Evolutionary conservation across 208 protist genomes (phyloP), one percentile per base, ranked within the genome.

Genomic region (Trypanosoma scelopori): DNA sequence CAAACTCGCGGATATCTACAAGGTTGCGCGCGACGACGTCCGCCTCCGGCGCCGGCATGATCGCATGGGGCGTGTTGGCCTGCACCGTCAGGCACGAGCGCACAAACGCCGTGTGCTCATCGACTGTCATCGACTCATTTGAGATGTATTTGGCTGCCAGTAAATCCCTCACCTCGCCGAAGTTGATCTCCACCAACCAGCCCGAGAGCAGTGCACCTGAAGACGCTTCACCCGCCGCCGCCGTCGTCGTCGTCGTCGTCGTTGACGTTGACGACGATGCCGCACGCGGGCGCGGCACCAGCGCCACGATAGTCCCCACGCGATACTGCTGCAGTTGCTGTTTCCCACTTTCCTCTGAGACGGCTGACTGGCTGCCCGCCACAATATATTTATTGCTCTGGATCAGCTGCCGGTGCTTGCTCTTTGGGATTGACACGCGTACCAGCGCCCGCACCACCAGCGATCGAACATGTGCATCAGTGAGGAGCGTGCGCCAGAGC

Each of bases 101-200:
- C 42, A 88, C 74, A 70, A 82, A 93, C 30, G 88, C 71, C 52
- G 65, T 55, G 59, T 91, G 82, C 71, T 93, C 83, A 27, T 59
- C 65, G 16, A 74, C 76, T 0, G 74, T 79, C 51, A 89, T 82
- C 42, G 58, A 51, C 11, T 87, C 82, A 52, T 86, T 78, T 37
- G 71, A 78, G 55, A 93, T 42, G 55, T 67, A 69, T 39, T 81
- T 76, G 32, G 84, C 51, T 12, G 65, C 51, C 28, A 89, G 66
- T 5, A 81, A 71, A 43, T 89, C 82, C 12, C 79, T 75, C n/a
- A 67, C 75, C 46, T 91, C 84, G 50, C 84, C 87, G 23, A 91
- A 60, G 71, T 88, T 79, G n/a, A 89, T 74, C 22, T 75, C 82
- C 13, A 91, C 50, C 25, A 91, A 50, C 84, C 84, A 91, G 9